These are phyloP conservation scores for Trichoderma oligosporum DNA, from an alignment of 2,329 filamentous ascomycete genomes.

Conservation along the genomic window DNA sequence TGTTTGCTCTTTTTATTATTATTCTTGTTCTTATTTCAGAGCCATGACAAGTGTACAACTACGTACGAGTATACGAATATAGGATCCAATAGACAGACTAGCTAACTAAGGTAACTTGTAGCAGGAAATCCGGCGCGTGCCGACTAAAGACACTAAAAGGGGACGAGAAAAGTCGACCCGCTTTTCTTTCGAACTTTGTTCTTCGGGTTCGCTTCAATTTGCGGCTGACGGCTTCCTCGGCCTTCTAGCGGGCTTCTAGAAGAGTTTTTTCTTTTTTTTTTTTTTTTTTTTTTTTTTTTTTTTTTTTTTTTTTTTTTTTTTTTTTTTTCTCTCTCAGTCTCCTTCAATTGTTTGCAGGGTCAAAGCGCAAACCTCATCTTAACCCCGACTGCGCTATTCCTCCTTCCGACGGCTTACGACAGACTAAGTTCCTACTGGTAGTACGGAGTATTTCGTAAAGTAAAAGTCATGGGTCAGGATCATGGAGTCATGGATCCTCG, in stretches of 20 bases:
- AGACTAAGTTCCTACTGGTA: background rate
- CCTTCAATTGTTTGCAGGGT: background rate
- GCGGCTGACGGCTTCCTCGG: background rate
- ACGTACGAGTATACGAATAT: background rate
- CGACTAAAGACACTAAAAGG: background rate
- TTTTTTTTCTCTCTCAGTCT: background rate
- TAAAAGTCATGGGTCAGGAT: background rate
- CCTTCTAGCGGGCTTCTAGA: constrained; percentile 9
- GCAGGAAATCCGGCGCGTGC: constrained; percentile 10
- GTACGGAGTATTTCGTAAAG: background rate
- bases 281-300: background rate
- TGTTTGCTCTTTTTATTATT: constrained; percentile 2
- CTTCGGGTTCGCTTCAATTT: background rate
- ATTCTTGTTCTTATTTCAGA: no score
- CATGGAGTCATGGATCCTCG: no score
- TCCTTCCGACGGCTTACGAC: background rate
- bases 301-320: background rate
- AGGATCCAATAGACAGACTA: background rate
- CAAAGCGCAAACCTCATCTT: constrained; percentile 11
- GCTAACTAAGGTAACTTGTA: background rate
- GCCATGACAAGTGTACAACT: no score
- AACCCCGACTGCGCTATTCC: constrained; percentile 12
- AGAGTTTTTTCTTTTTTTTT: background rate
- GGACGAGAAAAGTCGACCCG: background rate
- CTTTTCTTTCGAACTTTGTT: background rate